Conservation (phyloP, 768 basidiomycete species). For the Lyophyllum atratum region DNA sequence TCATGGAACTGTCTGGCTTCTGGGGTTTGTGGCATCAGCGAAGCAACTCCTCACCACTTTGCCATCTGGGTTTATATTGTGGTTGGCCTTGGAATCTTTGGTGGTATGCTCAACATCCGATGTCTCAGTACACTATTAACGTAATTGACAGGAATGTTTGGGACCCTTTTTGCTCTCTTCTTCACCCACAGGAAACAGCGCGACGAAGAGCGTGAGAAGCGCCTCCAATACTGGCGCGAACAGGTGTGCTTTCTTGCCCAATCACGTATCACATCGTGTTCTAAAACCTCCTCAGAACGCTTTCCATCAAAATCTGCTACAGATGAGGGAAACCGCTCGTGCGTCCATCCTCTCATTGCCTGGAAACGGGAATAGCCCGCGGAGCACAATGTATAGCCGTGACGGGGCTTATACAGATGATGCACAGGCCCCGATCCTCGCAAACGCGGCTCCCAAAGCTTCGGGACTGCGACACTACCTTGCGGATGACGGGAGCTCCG, state of each 20-base stretch:
- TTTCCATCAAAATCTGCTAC: slow-evolving; percentile 77
- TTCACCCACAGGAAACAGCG: slow-evolving; percentile 72
- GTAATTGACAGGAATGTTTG: slow-evolving; percentile 63
- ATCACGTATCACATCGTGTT: background rate
- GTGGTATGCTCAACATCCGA: slow-evolving; percentile 46
- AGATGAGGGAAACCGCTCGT: slow-evolving; percentile 77
- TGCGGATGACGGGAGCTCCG: slow-evolving; percentile 48
- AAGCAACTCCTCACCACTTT: slow-evolving; percentile 64
- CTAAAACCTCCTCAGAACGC: slow-evolving; percentile 50
- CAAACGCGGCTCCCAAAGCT: slow-evolving; percentile 47
- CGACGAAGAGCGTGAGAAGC: slow-evolving; percentile 77
- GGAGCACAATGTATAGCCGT: slow-evolving; percentile 51
- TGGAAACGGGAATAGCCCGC: slow-evolving; percentile 44
- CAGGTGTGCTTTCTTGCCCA: slow-evolving; percentile 50
- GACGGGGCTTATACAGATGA: slow-evolving; percentile 55
- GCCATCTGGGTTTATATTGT: slow-evolving; percentile 70
- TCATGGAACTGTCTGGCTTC: slow-evolving; percentile 72
- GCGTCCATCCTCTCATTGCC: slow-evolving; percentile 63
- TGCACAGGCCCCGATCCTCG: slow-evolving; percentile 53
- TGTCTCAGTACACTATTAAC: background rate
- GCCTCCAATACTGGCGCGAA: slow-evolving; percentile 88
- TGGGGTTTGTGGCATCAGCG: slow-evolving; percentile 62
- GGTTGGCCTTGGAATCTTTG: slow-evolving; percentile 71
- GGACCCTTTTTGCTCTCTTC: slow-evolving; percentile 68
- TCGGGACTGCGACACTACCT: slow-evolving; percentile 58